These are phyloP conservation scores for Prunus persica DNA, from an alignment of 306 rosid genomes.

Conservation along the genomic window DNA sequence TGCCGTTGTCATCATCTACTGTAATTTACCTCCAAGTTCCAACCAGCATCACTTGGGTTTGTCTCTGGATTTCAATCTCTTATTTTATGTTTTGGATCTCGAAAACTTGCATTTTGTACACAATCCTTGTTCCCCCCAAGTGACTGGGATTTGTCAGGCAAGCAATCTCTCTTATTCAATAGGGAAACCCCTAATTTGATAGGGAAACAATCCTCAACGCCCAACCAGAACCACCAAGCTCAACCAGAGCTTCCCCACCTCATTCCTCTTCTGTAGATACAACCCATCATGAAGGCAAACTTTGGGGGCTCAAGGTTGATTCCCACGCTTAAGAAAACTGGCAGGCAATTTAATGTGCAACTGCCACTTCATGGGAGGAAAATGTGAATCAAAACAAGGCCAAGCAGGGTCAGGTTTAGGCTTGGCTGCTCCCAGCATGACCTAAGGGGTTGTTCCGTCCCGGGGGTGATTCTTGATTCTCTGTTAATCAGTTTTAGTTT, in stretches of 20 bases:
- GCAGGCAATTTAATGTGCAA: constrained; percentile 2
- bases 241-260: neutral
- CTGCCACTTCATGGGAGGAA: constrained; percentile 19
- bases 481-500: constrained; percentile 48
- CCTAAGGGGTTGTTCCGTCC: constrained; percentile 20
- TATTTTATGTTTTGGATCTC: neutral
- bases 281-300: neutral
- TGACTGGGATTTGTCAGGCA: neutral
- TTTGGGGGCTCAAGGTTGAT: neutral
- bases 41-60: neutral
- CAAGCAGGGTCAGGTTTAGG: constrained; percentile 25
- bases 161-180: neutral
- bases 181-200: neutral
- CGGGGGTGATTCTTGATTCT: constrained; percentile 30
- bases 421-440: constrained; percentile 19
- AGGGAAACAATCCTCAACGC: neutral
- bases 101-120: neutral
- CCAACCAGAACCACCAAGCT: constrained; percentile 3
- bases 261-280: neutral
- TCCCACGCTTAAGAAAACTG: constrained; percentile 8
- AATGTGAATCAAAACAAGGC: constrained; percentile 15
- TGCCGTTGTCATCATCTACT: neutral
- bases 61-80: neutral
- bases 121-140: neutral
- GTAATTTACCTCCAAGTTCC: neutral